Percentiles rank a stretch among this genome's conserved stretches.
These are phyloP conservation scores for Vitis hybrid DNA, from an alignment of 177 flowering plant genomes.

Conservation along the genomic window DNA sequence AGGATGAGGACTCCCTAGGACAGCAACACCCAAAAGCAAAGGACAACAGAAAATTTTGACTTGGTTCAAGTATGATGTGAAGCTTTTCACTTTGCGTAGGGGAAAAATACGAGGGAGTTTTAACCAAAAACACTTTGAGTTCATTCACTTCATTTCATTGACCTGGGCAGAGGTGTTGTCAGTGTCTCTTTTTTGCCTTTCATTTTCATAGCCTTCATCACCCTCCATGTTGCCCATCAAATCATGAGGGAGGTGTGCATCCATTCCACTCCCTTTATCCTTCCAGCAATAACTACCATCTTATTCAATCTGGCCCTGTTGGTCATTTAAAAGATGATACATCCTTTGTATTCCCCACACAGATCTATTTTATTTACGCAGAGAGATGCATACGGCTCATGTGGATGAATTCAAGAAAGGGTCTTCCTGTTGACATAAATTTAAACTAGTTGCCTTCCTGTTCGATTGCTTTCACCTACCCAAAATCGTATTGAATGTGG, in stretches of 20 bases:
- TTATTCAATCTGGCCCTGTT: neutral
- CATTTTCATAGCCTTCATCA: constrained; percentile 17
- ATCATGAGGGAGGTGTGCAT: constrained; percentile 5
- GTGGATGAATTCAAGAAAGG: too few species aligned
- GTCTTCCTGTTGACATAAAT: too few species aligned
- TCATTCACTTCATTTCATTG: neutral
- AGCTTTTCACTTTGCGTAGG: constrained; percentile 15
- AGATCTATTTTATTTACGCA: too few species aligned
- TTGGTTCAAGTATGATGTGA: constrained; percentile 16
- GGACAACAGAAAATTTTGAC: neutral
- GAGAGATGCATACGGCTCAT: too few species aligned
- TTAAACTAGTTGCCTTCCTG: too few species aligned
- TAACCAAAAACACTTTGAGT: neutral
- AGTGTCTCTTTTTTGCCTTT: constrained; percentile 5
- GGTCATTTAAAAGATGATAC: neutral
- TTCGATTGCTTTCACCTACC: too few species aligned
- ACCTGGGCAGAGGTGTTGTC: constrained; percentile 16
- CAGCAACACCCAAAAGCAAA: neutral
- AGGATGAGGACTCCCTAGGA: neutral
- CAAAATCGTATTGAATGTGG: too few species aligned
- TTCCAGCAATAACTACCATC: neutral
- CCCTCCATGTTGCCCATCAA: constrained; percentile 24
- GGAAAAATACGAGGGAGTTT: constrained; percentile 2
- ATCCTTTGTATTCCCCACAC: too few species aligned
- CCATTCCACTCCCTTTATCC: constrained; percentile 5